Conservation (phyloP, 148 eudicot genomes). For the Chenopodium berlandieri region DNA sequence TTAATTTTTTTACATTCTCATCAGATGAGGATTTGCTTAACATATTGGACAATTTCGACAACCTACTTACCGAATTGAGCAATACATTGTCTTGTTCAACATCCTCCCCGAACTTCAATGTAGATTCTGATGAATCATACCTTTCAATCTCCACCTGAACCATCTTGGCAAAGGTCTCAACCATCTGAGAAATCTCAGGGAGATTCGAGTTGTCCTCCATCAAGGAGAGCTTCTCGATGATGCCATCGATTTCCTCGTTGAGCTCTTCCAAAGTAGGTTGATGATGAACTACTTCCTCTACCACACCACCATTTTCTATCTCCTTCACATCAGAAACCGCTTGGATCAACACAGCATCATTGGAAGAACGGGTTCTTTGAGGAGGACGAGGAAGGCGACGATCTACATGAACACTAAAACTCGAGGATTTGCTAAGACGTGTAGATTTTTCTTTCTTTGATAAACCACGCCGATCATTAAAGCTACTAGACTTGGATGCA, state of each 20-base stretch:
- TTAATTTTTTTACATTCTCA: constrained; percentile 1
- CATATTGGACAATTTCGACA: constrained; percentile 23
- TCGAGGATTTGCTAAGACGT: constrained; percentile 28
- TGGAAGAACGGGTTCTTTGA: constrained; percentile 20
- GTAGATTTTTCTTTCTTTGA: constrained; percentile 6
- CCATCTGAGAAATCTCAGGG: constrained; percentile 17
- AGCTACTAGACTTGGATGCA: constrained; percentile 24
- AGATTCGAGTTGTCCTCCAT: constrained; percentile 20
- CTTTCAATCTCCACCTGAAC: constrained; percentile 29
- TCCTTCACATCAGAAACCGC: neutral
- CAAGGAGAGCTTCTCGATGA: constrained; percentile 15
- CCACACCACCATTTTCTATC: constrained; percentile 5
- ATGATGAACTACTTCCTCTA: neutral
- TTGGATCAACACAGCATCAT: constrained; percentile 4
- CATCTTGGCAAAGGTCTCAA: constrained; percentile 28
- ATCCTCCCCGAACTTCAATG: constrained; percentile 29
- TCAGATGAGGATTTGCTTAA: constrained; percentile 12
- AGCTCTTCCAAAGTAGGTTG: constrained; percentile 24
- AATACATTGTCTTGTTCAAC: constrained; percentile 19
- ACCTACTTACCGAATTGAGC: constrained; percentile 6
- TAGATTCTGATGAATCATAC: constrained; percentile 29
- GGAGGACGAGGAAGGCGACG: constrained; percentile 18
- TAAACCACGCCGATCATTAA: constrained; percentile 11
- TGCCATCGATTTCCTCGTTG: constrained; percentile 28
- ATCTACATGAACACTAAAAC: constrained; percentile 21